These are phyloP conservation scores for Xylaria grammica DNA, from an alignment of 495 filamentous ascomycete species.

Conservation along the genomic window DNA sequence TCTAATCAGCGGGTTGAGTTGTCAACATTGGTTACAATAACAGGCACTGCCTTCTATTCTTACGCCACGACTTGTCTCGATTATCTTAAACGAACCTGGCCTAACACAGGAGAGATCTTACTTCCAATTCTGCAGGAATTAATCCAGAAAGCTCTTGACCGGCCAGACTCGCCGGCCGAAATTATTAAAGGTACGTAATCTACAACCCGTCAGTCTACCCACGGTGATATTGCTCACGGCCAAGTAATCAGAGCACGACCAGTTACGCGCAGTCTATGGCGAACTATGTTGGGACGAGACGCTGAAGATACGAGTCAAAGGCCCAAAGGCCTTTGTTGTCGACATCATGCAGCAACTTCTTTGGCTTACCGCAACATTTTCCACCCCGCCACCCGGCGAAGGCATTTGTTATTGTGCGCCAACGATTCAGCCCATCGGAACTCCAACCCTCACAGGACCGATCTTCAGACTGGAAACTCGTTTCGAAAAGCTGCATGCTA, in stretches of 20 bases:
- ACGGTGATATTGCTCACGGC: neutral
- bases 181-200: neutral
- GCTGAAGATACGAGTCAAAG: neutral
- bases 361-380: conserved; percentile 4
- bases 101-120: conserved; percentile 4
- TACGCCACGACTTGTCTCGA: conserved; percentile 6
- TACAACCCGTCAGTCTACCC: neutral
- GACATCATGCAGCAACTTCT: conserved; percentile 1
- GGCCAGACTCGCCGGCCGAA: neutral
- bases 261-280: neutral
- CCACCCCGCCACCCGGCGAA: neutral
- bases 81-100: neutral
- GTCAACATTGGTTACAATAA: neutral
- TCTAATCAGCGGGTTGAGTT: neutral
- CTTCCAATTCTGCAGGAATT: neutral
- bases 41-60: conserved; percentile 8
- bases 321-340: neutral
- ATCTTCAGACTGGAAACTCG: neutral
- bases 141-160: neutral
- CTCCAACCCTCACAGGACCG: neutral
- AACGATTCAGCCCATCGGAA: neutral
- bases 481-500: neutral
- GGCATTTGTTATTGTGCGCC: neutral
- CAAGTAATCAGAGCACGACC: neutral
- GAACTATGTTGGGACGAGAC: neutral